phyloP scores from a whole-genome alignment of 441 rosid genomes.

The Macaranga tanarius region DNA sequence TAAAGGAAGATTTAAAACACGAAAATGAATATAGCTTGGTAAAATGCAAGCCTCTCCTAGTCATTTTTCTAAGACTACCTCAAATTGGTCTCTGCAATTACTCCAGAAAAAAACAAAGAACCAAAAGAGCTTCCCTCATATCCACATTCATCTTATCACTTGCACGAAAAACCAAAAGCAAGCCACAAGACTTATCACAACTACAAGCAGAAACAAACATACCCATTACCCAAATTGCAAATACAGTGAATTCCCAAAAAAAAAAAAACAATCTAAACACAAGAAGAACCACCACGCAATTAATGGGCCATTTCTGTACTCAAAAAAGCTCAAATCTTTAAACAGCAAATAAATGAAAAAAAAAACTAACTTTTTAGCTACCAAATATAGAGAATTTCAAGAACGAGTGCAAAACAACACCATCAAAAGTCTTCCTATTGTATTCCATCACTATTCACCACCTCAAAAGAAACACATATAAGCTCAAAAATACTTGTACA shows the following conservation, averaged over 20 bases:
- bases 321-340: constrained; percentile 11
- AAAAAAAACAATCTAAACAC: constrained; percentile 18
- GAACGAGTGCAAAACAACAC: constrained; percentile 7
- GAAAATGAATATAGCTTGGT: constrained; percentile 56
- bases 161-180: background rate
- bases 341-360: constrained; percentile 22
- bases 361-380: constrained; percentile 20
- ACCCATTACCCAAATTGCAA: constrained; percentile 11
- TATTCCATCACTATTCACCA: constrained; percentile 1
- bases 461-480: background rate
- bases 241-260: constrained; percentile 14
- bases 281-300: background rate
- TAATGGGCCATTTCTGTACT: background rate
- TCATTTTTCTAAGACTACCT: constrained; percentile 33
- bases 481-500: background rate
- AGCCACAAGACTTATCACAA: background rate
- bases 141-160: constrained; percentile 22
- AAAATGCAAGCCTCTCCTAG: constrained; percentile 37
- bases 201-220: background rate
- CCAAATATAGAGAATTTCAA: constrained; percentile 1
- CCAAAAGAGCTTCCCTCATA: constrained; percentile 19
- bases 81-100: constrained; percentile 17
- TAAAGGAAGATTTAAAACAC: constrained; percentile 42
- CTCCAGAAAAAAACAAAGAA: constrained; percentile 9
- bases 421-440: constrained; percentile 4